Evolutionary conservation across 2,329 filamentous ascomycete species (phyloP), one percentile per base, ranked within the genome.

Genomic region (Hymenoscyphus fraxineus): DNA sequence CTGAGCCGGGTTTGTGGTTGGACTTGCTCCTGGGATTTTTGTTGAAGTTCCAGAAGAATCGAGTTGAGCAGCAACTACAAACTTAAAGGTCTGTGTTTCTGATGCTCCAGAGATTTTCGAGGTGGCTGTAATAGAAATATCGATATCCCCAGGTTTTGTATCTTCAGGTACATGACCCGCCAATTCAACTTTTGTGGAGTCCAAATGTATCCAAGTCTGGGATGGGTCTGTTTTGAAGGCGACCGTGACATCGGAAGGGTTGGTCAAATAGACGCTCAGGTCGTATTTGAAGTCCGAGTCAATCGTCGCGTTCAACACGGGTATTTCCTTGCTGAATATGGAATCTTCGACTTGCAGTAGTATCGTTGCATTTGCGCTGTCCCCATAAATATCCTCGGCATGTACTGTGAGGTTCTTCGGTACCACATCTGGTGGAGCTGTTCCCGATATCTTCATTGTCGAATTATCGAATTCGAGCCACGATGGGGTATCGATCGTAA

Each of bases 381-480:
- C 84, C 6, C 81, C 81, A 66, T 82, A 85, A n/a, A 77, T 78
- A 71, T 92, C 88, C 6, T 77, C 78, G 1, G 87, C 83, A 5
- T 79, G 79, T 54, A 93, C 78, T 0, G 81, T 85, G 47, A 94
- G 82, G 68, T 88, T 89, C 35, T 83, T 80, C 3, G 87, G 84
- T 59, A 80, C 79, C 3, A 85, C 83, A 60, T 80, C 78, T n/a
- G 79, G 72, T 0, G 87, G 85, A 2, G 89, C 86, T 1, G 78
- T 89, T 2, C 92, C 93, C 39, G 78, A 81, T 6, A 96, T 76
- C 0, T 77, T 78, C 73, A 92, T 83, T 0, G 86, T 87, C 9
- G 78, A 70, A 2, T 82, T 77, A 71, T 95, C 82, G 61, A 95
- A 84, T 0, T 78, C 78, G 32, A 96, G 75, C 93, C 93, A 96